These are phyloP conservation scores for Trichosphaerium sp. DNA, from an alignment of 78 protist genomes.

Conservation along the genomic window DNA sequence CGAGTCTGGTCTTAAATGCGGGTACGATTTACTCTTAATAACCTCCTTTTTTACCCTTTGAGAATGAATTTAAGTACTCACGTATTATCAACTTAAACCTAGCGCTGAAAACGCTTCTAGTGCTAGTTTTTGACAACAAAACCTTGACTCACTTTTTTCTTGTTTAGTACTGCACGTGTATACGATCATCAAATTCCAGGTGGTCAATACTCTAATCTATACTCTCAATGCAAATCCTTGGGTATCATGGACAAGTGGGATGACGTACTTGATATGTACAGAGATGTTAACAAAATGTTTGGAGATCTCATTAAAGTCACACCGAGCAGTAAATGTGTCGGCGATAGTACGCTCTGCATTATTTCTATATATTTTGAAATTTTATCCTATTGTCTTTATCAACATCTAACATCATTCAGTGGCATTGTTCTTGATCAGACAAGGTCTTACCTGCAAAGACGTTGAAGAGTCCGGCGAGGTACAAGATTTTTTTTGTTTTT, in stretches of 20 bases:
- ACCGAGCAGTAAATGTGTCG: slow-evolving; percentile 53
- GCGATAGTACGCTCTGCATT: slow-evolving; percentile 3
- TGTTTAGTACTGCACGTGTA: slow-evolving; percentile 28
- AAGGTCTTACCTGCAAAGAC: slow-evolving; percentile 6
- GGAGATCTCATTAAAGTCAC: slow-evolving; percentile 84
- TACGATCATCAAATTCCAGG: slow-evolving; percentile 86
- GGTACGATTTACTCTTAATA: neutral
- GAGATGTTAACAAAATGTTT: slow-evolving; percentile 52
- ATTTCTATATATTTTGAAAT: neutral
- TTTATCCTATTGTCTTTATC: neutral
- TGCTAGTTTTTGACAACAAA: neutral
- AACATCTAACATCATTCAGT: slow-evolving; percentile 45
- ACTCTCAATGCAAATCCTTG: slow-evolving; percentile 50
- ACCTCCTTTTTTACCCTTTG: neutral
- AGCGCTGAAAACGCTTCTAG: neutral
- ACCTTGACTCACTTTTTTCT: neutral
- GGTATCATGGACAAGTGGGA: slow-evolving; percentile 62
- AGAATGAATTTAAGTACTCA: neutral
- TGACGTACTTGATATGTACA: slow-evolving; percentile 34
- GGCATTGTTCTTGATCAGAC: slow-evolving; percentile 60
- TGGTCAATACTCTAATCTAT: slow-evolving; percentile 84
- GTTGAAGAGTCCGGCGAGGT: slow-evolving; percentile 17
- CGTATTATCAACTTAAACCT: neutral
- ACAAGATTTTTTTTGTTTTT: too few relatives aligned
- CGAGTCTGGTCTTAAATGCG: slow-evolving; percentile 9